These are phyloP conservation scores for Candida maesae DNA, from an alignment of 805 yeast genomes.

Conservation along the genomic window DNA sequence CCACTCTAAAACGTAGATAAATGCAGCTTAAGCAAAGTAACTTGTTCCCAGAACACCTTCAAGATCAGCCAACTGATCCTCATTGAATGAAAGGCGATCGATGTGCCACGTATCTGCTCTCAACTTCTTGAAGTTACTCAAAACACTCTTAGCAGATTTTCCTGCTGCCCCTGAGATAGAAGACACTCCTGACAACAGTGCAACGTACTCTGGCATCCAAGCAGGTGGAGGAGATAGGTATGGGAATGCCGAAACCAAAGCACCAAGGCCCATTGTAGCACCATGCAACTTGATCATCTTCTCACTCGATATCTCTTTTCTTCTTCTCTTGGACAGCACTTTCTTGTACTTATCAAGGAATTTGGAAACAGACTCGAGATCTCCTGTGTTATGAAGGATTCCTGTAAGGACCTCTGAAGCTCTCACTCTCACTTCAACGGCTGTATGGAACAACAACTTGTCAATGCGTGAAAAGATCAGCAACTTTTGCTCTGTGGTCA, in stretches of 20 bases:
- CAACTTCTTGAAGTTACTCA: conserved; percentile 83
- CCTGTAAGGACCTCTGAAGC: conserved; percentile 77
- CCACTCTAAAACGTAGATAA: background rate
- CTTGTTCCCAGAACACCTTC: conserved; percentile 95
- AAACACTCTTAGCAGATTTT: conserved; percentile 72
- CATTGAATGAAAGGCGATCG: conserved; percentile 70
- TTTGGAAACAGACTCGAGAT: conserved; percentile 37
- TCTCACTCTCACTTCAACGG: conserved; percentile 69
- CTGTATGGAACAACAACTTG: conserved; percentile 53
- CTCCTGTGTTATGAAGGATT: conserved; percentile 53
- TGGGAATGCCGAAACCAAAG: conserved; percentile 85
- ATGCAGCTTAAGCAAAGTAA: conserved; percentile 61
- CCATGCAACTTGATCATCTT: conserved; percentile 64
- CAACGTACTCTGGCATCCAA: conserved; percentile 79
- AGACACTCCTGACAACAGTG: conserved; percentile 66
- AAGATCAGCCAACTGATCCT: conserved; percentile 78
- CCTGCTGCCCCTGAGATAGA: conserved; percentile 78
- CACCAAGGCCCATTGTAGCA: conserved; percentile 84
- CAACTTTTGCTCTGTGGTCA: conserved; percentile 44
- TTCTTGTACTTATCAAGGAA: conserved; percentile 33
- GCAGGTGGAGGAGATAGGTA: conserved; percentile 85
- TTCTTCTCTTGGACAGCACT: conserved; percentile 26
- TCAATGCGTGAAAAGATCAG: conserved; percentile 49
- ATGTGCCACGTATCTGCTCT: conserved; percentile 97
- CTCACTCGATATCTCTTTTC: conserved; percentile 35